phyloP scores from a whole-genome alignment of 1,284 basidiomycete genomes.

The Sporisorium sorghi region DNA sequence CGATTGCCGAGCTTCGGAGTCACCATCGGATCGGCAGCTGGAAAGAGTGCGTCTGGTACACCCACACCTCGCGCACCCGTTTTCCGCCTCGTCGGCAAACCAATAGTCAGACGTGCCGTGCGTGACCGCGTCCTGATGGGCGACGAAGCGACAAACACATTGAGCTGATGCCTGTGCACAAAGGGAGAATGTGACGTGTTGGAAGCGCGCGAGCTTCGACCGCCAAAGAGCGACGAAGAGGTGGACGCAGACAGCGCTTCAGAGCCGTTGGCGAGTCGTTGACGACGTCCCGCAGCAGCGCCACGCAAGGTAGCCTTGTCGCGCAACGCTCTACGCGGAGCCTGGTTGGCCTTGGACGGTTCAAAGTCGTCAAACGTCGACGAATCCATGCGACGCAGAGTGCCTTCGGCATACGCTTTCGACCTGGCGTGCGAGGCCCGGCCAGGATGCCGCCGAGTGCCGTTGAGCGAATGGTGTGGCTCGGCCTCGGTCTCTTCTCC shows the following conservation, averaged over 20 bases:
- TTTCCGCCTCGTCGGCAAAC: constrained; percentile 24
- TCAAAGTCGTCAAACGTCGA: constrained; percentile 41
- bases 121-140: constrained; percentile 49
- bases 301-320: constrained; percentile 21
- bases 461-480: constrained; percentile 9
- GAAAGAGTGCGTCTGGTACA: constrained; percentile 17
- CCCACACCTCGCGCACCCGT: constrained; percentile 10
- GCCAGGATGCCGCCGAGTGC: constrained; percentile 4
- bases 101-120: constrained; percentile 26
- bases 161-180: constrained; percentile 27
- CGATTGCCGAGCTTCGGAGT: constrained; percentile 36
- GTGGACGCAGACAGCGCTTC: constrained; percentile 39
- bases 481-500: constrained; percentile 62
- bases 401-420: neutral
- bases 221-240: constrained; percentile 45
- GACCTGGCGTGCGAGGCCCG: constrained; percentile 5
- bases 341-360: constrained; percentile 25
- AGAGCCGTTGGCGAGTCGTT: constrained; percentile 25
- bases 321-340: constrained; percentile 32
- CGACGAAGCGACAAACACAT: constrained; percentile 51
- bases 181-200: constrained; percentile 34
- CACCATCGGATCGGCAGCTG: constrained; percentile 28
- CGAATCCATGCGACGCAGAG: constrained; percentile 50
- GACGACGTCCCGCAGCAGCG: constrained; percentile 21
- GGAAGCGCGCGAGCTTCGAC: constrained; percentile 43